These are phyloP conservation scores for Aureobasidium sp. DNA, from an alignment of 2,329 filamentous ascomycete species.

Conservation along the genomic window DNA sequence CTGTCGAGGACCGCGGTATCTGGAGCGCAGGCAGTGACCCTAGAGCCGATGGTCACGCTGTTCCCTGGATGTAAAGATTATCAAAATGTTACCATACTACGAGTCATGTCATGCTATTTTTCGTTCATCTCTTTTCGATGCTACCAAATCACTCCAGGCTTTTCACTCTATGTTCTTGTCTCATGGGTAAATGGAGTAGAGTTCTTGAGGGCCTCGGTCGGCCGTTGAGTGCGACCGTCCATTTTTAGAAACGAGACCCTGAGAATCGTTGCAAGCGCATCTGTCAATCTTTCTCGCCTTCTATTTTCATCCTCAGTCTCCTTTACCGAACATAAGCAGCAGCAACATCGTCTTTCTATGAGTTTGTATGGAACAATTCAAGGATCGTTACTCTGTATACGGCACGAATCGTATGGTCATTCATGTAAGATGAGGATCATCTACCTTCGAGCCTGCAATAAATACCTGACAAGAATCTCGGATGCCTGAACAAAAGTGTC, in stretches of 20 bases:
- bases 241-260: background rate
- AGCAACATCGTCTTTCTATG: background rate
- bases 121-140: background rate
- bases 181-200: background rate
- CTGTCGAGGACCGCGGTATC: slow-evolving; percentile 54
- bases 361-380: too few species aligned
- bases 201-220: background rate
- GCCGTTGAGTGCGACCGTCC: background rate
- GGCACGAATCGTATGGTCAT: too few species aligned
- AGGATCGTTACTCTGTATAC: too few species aligned
- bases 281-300: background rate
- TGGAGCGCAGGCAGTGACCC: slow-evolving; percentile 88
- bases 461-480: background rate
- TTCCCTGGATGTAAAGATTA: slow-evolving; percentile 31
- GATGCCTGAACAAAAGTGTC: background rate
- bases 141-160: background rate
- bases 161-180: background rate
- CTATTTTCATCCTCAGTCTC: background rate
- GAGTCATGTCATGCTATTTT: background rate
- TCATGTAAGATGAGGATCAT: background rate
- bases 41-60: slow-evolving; percentile 71
- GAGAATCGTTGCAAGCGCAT: background rate
- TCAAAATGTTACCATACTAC: background rate
- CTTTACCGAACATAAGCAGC: background rate
- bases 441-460: background rate